A percentile compares a stretch with the other conserved stretches of the same genome.
phyloP scores from a whole-genome alignment of 306 rosid species.

The Quercus berberidifolia region DNA sequence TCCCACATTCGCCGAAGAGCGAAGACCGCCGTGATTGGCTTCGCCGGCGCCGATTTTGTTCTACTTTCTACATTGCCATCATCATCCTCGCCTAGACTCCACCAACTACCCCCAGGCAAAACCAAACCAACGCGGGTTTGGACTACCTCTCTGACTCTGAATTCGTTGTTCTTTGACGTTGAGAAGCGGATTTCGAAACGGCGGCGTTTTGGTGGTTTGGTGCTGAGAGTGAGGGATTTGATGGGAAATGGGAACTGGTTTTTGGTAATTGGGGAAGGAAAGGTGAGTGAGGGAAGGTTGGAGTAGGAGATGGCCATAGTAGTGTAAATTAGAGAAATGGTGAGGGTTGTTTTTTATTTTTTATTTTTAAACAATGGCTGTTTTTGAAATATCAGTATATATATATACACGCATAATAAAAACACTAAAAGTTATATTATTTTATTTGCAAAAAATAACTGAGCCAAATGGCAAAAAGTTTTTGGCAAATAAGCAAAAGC shows the following conservation, averaged over 20 bases:
- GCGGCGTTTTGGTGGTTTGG: not conserved
- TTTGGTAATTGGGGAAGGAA: not conserved
- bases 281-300: not conserved
- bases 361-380: no score
- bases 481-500: no score
- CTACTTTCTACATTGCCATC: conserved; percentile 8
- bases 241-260: conserved; percentile 5
- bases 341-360: no score
- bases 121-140: conserved; percentile 17
- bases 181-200: not conserved
- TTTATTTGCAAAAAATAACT: no score
- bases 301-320: conserved; percentile 19
- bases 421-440: no score
- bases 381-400: no score
- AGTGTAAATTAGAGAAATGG: not conserved
- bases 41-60: conserved; percentile 16
- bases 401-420: no score
- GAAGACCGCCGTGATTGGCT: conserved; percentile 26
- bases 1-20: conserved; percentile 62
- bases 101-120: conserved; percentile 43
- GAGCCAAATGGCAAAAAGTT: no score
- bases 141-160: not conserved
- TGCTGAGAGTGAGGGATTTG: not conserved
- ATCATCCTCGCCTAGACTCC: conserved; percentile 37
- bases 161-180: not conserved